Base-by-base conservation (phyloP, 164 flowering plant genomes). In the Annona cherimola region DNA sequence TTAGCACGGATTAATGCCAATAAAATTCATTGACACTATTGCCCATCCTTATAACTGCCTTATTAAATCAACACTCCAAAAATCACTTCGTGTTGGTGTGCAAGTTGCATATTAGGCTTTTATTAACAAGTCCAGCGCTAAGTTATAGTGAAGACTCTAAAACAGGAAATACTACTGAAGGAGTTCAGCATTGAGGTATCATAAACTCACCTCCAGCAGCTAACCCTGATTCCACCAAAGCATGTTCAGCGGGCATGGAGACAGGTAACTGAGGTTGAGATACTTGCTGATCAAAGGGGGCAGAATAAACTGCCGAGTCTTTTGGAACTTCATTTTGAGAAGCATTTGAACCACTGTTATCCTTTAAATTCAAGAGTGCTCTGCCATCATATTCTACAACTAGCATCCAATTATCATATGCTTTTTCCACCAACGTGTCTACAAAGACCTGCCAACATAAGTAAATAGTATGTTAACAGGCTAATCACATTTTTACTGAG, bases 351-450 rank as follows among this genome's bases (percentile, higher is more conserved):
- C 73, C 78, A 77, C 79, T 84, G 67, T 50, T 78, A 69, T 85
- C 85, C 71, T 81, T 85, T 43, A 76, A 81, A 77, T 82, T 81
- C 68, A 88, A 42, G 12, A 95, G 88, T 69, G 93, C 86, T 74
- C 89, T 85, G 63, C 92, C 88, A 78, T 95, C 99, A 81, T 93
- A 95, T 81, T 95, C 99, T 76, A 93, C 72, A 19, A 93, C 99
- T 81, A 85, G 86, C 83, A 83, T 84, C 99, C 99, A 95, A 70
- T 95, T 91, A 14, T 95, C 98, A 83, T 95, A 93, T 14, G 99
- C 99, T 74, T 88, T 91, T 78, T 88, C 93, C 81, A 95, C 96
- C 87, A 91, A 83, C 65, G 83, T 73, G 69, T 95, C 99, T 11
- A 93, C 98, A 76, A 76, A 88, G n/a, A 86, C 87, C 99, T 93